Conservation (phyloP, 2,329 filamentous ascomycete species). For the Diaporthe eres region DNA sequence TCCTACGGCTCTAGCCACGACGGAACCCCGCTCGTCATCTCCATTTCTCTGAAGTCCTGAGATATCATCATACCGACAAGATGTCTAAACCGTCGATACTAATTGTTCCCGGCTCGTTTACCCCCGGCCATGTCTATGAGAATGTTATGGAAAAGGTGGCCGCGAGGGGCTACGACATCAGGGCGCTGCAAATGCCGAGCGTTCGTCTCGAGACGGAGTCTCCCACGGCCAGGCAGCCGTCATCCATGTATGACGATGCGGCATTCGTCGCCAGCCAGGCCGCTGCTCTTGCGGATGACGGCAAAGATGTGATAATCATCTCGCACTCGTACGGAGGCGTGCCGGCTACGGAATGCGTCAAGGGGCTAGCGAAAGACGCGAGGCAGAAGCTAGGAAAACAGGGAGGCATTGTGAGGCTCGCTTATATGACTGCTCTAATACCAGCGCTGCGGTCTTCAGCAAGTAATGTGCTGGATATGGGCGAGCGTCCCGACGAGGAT, state of each 20-base stretch:
- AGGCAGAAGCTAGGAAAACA: slow-evolving; percentile 1
- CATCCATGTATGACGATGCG: slow-evolving; percentile 50
- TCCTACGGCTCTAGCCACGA: background rate
- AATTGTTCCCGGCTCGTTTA: background rate
- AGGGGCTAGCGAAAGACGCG: background rate
- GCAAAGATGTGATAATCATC: background rate
- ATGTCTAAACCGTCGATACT: slow-evolving; percentile 17
- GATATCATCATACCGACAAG: background rate
- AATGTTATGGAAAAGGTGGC: background rate
- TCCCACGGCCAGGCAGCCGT: slow-evolving; percentile 25
- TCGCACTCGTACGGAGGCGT: slow-evolving; percentile 15
- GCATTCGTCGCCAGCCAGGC: slow-evolving; percentile 48
- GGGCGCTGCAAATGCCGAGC: slow-evolving; percentile 2
- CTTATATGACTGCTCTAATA: background rate
- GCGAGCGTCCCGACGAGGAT: background rate
- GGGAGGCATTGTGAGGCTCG: background rate
- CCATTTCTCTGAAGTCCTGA: background rate
- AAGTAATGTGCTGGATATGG: background rate
- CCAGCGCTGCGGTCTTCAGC: background rate
- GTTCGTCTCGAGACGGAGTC: slow-evolving; percentile 5
- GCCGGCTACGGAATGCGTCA: background rate
- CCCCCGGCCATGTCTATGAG: background rate
- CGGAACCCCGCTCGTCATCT: slow-evolving; percentile 4
- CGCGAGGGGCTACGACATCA: background rate
- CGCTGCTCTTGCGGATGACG: slow-evolving; percentile 50